Evolutionary conservation across 345 rosid genomes (phyloP).

Genomic region (Eucalyptus erythrocorys): DNA sequence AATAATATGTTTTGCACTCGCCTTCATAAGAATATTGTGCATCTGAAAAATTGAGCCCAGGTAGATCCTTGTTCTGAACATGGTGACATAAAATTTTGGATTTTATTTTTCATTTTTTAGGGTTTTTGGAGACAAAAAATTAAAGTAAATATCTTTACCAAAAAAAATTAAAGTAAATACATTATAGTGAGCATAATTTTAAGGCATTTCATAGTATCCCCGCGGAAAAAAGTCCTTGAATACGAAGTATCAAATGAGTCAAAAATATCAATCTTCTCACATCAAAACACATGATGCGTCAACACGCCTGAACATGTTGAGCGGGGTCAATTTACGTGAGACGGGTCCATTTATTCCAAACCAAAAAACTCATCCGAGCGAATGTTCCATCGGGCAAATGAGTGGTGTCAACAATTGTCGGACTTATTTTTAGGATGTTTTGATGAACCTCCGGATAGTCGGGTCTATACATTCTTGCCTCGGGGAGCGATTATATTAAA

Average conservation of each 20-base stretch:
- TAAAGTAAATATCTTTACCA: accelerated
- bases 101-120: no score
- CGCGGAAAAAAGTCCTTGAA: no score
- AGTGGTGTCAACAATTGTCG: background rate
- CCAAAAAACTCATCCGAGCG: background rate
- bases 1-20: accelerated
- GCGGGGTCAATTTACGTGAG: accelerated
- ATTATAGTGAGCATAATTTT: background rate
- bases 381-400: accelerated
- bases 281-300: no score
- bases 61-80: no score
- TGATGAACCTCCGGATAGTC: background rate
- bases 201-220: no score
- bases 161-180: accelerated
- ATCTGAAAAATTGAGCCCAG: no score
- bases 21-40: no score
- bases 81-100: no score
- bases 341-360: accelerated
- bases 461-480: background rate
- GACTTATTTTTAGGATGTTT: background rate
- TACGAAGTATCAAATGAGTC: background rate
- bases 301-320: accelerated
- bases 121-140: no score
- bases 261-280: no score
- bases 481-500: background rate